These are phyloP conservation scores for Podila minutissima DNA, from an alignment of 192 early-diverging fungal genomes.

Conservation along the genomic window DNA sequence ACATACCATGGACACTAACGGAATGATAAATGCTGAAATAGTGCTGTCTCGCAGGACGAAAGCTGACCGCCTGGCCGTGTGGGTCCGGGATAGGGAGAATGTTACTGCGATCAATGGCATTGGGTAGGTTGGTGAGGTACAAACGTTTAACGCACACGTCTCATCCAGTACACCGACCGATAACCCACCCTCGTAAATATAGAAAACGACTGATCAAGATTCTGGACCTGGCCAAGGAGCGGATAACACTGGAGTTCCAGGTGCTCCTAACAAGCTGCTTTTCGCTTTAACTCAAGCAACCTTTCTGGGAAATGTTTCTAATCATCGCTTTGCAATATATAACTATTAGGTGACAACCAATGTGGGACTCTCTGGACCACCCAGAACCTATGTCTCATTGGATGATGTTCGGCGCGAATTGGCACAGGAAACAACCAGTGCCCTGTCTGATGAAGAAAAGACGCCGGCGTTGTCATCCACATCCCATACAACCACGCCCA, in stretches of 20 bases:
- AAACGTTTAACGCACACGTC: not conserved
- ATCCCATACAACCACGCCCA: slow-evolving; percentile 25
- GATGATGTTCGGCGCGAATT: slow-evolving; percentile 26
- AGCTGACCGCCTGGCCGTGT: slow-evolving; percentile 54
- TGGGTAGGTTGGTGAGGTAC: slow-evolving; percentile 35
- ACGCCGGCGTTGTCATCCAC: slow-evolving; percentile 18
- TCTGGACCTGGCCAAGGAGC: slow-evolving; percentile 47
- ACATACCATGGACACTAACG: too few species aligned
- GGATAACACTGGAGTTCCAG: slow-evolving; percentile 55
- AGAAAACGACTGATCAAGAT: slow-evolving; percentile 50
- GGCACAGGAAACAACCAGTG: slow-evolving; percentile 5
- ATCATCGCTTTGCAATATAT: not conserved
- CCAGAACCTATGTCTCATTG: slow-evolving; percentile 17
- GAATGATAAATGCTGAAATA: not conserved
- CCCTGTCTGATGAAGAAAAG: not conserved
- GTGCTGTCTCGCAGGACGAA: slow-evolving; percentile 51
- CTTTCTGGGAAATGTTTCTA: too few species aligned
- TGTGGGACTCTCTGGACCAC: slow-evolving; percentile 1
- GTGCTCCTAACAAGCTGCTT: slow-evolving; percentile 2
- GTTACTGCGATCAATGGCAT: slow-evolving; percentile 55
- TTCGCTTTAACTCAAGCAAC: not conserved
- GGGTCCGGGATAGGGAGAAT: slow-evolving; percentile 56
- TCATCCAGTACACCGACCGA: not conserved
- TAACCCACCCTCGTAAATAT: not conserved
- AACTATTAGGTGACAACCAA: slow-evolving; percentile 22